Percentiles rank a stretch among this genome's conserved stretches.
These are phyloP conservation scores for Kodamaea sp. DNA, from an alignment of 1,139 yeast genomes.

Conservation along the genomic window DNA sequence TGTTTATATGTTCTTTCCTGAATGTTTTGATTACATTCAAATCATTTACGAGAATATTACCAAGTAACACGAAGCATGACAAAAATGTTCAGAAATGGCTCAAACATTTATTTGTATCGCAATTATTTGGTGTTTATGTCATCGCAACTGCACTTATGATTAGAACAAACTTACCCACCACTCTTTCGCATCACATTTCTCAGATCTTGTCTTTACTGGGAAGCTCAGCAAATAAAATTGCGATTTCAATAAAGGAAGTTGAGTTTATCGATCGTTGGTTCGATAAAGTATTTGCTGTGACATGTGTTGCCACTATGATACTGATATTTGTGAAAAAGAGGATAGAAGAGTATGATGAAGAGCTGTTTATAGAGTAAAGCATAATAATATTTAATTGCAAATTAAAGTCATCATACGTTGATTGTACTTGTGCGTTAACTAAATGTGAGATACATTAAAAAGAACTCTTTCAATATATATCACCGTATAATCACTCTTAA, in stretches of 20 bases:
- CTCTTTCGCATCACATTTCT: conserved; percentile 51
- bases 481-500: too few relatives aligned
- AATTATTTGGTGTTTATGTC: conserved; percentile 73
- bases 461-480: too few relatives aligned
- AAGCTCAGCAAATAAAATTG: conserved; percentile 21
- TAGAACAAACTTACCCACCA: conserved; percentile 67
- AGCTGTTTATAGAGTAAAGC: conserved; percentile 25
- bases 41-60: conserved; percentile 34
- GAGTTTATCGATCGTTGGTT: conserved; percentile 74
- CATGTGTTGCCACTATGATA: conserved; percentile 51
- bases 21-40: conserved; percentile 53
- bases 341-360: conserved; percentile 31
- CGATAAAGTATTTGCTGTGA: conserved; percentile 64
- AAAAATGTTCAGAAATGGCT: conserved; percentile 34
- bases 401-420: too few relatives aligned
- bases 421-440: too few relatives aligned
- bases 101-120: conserved; percentile 54
- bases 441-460: too few relatives aligned
- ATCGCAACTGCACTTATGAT: conserved; percentile 76
- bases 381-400: neutral
- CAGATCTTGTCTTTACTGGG: conserved; percentile 41
- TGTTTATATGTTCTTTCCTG: conserved; percentile 67
- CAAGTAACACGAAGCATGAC: conserved; percentile 21
- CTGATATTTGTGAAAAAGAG: conserved; percentile 33
- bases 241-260: conserved; percentile 37